Conservation (phyloP, 2,329 filamentous ascomycete species). For the Dothistroma pini region DNA sequence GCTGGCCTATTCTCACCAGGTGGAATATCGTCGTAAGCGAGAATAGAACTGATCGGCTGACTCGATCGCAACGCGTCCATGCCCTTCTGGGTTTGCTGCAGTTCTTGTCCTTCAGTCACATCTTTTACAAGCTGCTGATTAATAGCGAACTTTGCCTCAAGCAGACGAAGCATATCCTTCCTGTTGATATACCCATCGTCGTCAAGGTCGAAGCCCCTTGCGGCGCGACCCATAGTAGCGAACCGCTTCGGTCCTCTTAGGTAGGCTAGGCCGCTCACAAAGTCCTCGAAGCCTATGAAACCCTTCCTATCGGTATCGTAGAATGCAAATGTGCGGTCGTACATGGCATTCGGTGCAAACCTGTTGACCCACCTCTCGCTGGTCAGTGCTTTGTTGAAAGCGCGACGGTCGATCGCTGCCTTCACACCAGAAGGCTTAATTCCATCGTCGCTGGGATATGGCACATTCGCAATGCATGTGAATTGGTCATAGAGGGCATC, state of each 20-base stretch:
- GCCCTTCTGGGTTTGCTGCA: conserved; percentile 60
- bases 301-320: conserved; percentile 90
- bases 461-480: conserved; percentile 83
- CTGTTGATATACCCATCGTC: conserved; percentile 80
- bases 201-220: conserved; percentile 88
- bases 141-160: conserved; percentile 85
- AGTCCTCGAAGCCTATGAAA: conserved; percentile 88
- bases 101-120: conserved; percentile 69
- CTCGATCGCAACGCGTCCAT: conserved; percentile 42
- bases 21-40: conserved; percentile 39
- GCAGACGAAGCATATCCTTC: conserved; percentile 85
- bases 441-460: conserved; percentile 67
- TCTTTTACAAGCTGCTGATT: conserved; percentile 88
- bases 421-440: conserved; percentile 61
- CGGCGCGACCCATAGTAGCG: conserved; percentile 69
- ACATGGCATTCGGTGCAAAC: conserved; percentile 80
- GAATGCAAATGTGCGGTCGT: conserved; percentile 94
- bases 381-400: conserved; percentile 86
- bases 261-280: conserved; percentile 73
- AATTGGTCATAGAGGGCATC: conserved; percentile 97
- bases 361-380: conserved; percentile 59
- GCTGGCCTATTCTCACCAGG: conserved; percentile 25
- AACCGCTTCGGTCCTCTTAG: conserved; percentile 56
- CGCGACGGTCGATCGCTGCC: conserved; percentile 85
- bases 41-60: conserved; percentile 46